Evolutionary conservation across 2,329 filamentous ascomycete species (phyloP).

Genomic region (Rhexocercosporidium sp.): DNA sequence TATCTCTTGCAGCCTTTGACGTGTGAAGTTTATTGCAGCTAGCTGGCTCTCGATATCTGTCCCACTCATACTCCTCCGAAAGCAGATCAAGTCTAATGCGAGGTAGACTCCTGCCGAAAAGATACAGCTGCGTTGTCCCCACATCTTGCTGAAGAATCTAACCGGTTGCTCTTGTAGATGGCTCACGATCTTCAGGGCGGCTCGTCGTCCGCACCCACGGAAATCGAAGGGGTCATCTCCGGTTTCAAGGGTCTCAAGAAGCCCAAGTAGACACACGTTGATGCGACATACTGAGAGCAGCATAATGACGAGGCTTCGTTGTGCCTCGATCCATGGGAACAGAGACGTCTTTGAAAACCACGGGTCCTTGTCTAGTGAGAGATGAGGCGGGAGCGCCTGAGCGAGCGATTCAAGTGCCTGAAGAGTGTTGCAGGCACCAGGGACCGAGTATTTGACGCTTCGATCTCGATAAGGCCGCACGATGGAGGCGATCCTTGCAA

Average conservation of each 20-base stretch:
- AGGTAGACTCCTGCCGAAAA: constrained; percentile 13
- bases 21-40: not conserved
- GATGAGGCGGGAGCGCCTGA: not conserved
- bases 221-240: not conserved
- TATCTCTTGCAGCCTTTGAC: not conserved
- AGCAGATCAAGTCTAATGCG: constrained; percentile 14
- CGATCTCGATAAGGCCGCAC: not conserved
- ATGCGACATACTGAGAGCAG: constrained; percentile 1
- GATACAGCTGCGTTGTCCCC: not conserved
- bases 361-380: not conserved
- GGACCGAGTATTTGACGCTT: not conserved
- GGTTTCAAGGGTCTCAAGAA: not conserved
- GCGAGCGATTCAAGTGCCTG: not conserved
- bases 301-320: not conserved
- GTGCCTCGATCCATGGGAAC: not conserved
- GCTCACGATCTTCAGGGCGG: constrained; percentile 2
- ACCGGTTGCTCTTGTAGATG: not conserved
- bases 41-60: constrained; percentile 1
- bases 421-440: not conserved
- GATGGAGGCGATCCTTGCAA: not conserved
- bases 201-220: not conserved
- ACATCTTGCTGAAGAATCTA: constrained; percentile 1
- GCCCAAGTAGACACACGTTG: not conserved
- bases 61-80: not conserved
- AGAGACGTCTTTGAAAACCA: not conserved